Conservation (phyloP, 2,329 filamentous ascomycete genomes). For the Metarhizium anisopliae region DNA sequence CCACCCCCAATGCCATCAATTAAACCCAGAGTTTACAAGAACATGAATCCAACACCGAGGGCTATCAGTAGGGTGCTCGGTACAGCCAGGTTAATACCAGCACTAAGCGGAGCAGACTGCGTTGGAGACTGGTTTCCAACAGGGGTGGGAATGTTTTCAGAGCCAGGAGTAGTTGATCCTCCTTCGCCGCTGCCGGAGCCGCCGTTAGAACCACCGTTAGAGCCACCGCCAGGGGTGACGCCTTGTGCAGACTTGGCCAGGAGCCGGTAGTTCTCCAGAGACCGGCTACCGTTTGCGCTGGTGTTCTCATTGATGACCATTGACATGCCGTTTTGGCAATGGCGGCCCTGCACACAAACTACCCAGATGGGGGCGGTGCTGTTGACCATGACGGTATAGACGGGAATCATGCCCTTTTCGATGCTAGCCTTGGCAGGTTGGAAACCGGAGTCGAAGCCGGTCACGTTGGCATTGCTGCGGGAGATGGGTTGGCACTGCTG, state of each 20-base stretch:
- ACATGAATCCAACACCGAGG: slow-evolving; percentile 33
- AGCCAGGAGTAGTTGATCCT: background rate
- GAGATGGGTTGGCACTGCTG: slow-evolving; percentile 57
- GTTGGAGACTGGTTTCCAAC: slow-evolving; percentile 1
- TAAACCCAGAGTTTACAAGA: slow-evolving; percentile 19
- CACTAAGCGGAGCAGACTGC: slow-evolving; percentile 9
- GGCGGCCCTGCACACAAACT: slow-evolving; percentile 65
- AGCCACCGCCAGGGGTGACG: slow-evolving; percentile 1
- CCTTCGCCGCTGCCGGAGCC: background rate
- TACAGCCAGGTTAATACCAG: slow-evolving; percentile 24
- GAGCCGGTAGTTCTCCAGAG: slow-evolving; percentile 39
- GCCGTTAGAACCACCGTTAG: slow-evolving; percentile 7
- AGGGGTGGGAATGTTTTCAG: background rate
- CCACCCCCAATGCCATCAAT: background rate
- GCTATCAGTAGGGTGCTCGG: slow-evolving; percentile 34
- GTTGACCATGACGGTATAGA: slow-evolving; percentile 64
- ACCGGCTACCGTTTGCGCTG: slow-evolving; percentile 40
- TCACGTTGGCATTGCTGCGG: slow-evolving; percentile 39
- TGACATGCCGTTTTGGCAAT: slow-evolving; percentile 68
- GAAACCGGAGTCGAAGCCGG: slow-evolving; percentile 60
- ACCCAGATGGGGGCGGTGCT: slow-evolving; percentile 66
- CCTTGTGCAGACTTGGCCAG: slow-evolving; percentile 21
- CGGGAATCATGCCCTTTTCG: slow-evolving; percentile 44
- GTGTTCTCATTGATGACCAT: slow-evolving; percentile 67
- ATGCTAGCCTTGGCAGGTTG: slow-evolving; percentile 49